Conservation (phyloP, 2,329 filamentous ascomycete genomes). For the Aureobasidium leucospermi region DNA sequence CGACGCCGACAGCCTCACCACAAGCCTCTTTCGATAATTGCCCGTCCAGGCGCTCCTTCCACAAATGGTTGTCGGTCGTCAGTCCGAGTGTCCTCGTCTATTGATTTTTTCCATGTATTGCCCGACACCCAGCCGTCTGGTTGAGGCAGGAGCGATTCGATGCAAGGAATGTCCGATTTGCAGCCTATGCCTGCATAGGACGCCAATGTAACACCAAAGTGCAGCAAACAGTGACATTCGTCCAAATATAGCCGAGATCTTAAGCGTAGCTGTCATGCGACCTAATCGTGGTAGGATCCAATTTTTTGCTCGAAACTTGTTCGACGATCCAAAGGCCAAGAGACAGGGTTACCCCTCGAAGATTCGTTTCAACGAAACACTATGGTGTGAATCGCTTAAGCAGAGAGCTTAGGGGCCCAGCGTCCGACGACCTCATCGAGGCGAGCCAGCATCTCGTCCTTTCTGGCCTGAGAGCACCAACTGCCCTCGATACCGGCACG, state of each 20-base stretch:
- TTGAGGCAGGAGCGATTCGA: background rate
- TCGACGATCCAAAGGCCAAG: too few relatives aligned
- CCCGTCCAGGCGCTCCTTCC: background rate
- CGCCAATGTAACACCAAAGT: background rate
- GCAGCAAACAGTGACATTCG: background rate
- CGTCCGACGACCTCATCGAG: slow-evolving; percentile 2
- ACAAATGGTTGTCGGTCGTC: background rate
- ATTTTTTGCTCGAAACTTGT: background rate
- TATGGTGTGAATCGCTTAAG: background rate
- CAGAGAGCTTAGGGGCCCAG: slow-evolving; percentile 2
- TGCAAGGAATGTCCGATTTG: slow-evolving; percentile 6
- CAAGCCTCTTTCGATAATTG: slow-evolving; percentile 4
- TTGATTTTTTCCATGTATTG: background rate
- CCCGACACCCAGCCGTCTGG: background rate
- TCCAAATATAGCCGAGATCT: background rate
- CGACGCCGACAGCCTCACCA: background rate
- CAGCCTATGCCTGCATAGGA: background rate
- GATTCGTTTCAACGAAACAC: background rate
- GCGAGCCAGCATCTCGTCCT: slow-evolving; percentile 45
- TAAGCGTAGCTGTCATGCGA: background rate
- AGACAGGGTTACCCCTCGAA: background rate
- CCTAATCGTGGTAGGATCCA: background rate
- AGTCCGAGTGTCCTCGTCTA: background rate
- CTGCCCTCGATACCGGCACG: slow-evolving; percentile 57
- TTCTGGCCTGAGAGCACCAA: slow-evolving; percentile 60